Base-by-base conservation (phyloP, 306 rosid genomes). In the Prunus padus region DNA sequence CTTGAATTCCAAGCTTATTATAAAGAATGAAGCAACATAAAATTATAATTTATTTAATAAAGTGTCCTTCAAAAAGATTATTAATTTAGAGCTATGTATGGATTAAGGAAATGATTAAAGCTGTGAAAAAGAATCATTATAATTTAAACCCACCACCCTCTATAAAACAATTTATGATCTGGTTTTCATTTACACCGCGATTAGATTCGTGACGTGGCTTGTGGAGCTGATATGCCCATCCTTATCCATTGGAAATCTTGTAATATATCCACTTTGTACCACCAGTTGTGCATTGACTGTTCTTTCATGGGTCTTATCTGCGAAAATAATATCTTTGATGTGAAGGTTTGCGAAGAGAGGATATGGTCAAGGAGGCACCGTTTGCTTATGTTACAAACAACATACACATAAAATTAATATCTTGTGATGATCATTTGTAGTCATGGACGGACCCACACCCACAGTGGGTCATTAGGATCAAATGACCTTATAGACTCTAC, bases 211-310 rank as follows among this genome's bases (percentile, higher is more conserved):
- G 86, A 84, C 65, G 89, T 87, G 89, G 89, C 76, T 16, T 66
- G 75, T 62, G 54, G 76, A 84, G 86, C 52, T 86, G 89, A 85
- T 83, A 59, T 68, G 20, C 84, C 64, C 65, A 52, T 14, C 71
- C 96, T 89, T 87, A 87, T 91, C 96, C 69, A 15, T 46, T 44
- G 65, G 81, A 80, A 78, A 75, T 72, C 76, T 83, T 80, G 37
- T 30, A 45, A n/a, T 77, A 49, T 46, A 83, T 88, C 86, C 83
- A 30, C 11, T 65, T 57, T 9, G 72, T 67, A 81, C 88, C 89
- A 83, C 93, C 42, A 37, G 2, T 80, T 85, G 83, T 74, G 56
- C 9, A 68, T 77, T 74, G 67, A 72, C 75, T 56, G 18, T 69
- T 66, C 65, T 65, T 52, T 72, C 22, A 26, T 8, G 31, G 50